phyloP scores from a whole-genome alignment of 106 monocot species.

The Dendrobium officinale region DNA sequence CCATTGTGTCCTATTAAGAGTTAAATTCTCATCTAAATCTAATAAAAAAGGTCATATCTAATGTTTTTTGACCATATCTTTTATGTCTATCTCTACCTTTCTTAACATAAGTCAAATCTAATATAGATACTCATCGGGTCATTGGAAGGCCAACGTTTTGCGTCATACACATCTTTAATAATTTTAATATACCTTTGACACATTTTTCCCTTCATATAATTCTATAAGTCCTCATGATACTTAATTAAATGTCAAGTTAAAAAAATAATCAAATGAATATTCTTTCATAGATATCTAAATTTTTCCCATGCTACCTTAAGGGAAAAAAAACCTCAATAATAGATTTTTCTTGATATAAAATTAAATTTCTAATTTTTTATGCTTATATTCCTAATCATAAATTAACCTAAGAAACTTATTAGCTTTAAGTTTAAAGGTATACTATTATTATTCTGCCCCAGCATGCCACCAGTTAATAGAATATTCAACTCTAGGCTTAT shows the following conservation, averaged over 20 bases:
- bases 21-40: too few species aligned
- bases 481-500: not conserved
- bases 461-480: not conserved
- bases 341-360: not conserved
- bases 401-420: not conserved
- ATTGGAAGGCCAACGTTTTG: too few species aligned
- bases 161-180: not conserved
- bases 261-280: not conserved
- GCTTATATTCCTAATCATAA: not conserved
- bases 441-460: too few species aligned
- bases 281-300: not conserved
- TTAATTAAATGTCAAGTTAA: not conserved
- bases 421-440: too few species aligned
- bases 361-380: not conserved
- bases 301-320: not conserved
- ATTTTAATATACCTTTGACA: not conserved
- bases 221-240: not conserved
- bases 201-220: not conserved
- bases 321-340: not conserved
- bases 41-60: too few species aligned
- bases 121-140: too few species aligned
- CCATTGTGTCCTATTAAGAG: too few species aligned
- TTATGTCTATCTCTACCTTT: too few species aligned
- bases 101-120: too few species aligned
- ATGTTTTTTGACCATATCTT: too few species aligned